Evolutionary conservation across 129 eudicot species (phyloP).

Genomic region (Silybum marianum): DNA sequence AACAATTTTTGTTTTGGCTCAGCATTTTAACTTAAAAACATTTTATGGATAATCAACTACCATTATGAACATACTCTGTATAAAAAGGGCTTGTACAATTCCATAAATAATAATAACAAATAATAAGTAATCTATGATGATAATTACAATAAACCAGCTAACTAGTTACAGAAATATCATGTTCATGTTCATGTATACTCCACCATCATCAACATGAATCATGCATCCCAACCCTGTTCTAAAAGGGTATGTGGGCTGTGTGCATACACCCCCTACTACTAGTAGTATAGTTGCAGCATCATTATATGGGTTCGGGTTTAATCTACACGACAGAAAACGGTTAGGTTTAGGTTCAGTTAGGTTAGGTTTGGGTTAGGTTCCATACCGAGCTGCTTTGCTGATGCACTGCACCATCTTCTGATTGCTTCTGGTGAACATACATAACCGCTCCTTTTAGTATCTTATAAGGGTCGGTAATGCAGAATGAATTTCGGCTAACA

Average conservation of each 20-base stretch:
- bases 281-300: slow-evolving; percentile 15
- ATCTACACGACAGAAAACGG: slow-evolving; percentile 14
- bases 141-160: slow-evolving; percentile 41
- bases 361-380: slow-evolving; percentile 20
- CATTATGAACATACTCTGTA: not conserved
- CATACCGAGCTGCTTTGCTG: slow-evolving; percentile 31
- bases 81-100: not conserved
- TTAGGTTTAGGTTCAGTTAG: slow-evolving; percentile 26
- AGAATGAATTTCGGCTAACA: slow-evolving; percentile 79
- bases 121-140: slow-evolving; percentile 16
- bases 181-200: slow-evolving; percentile 16
- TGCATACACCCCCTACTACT: slow-evolving; percentile 32
- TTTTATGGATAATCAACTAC: not conserved
- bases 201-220: slow-evolving; percentile 5
- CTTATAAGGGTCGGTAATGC: slow-evolving; percentile 81
- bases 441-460: slow-evolving; percentile 40
- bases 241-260: slow-evolving; percentile 17
- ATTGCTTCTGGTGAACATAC: slow-evolving; percentile 19
- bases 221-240: slow-evolving; percentile 9
- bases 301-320: slow-evolving; percentile 19
- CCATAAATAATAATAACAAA: slow-evolving; percentile 23
- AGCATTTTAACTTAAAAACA: not conserved
- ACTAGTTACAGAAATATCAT: slow-evolving; percentile 24
- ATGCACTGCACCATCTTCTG: slow-evolving; percentile 31
- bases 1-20: too few species aligned